Evolutionary conservation across 2,329 filamentous ascomycete genomes (phyloP), one percentile per base, ranked within the genome.

Genomic region (Pestalotiopsis sp.): DNA sequence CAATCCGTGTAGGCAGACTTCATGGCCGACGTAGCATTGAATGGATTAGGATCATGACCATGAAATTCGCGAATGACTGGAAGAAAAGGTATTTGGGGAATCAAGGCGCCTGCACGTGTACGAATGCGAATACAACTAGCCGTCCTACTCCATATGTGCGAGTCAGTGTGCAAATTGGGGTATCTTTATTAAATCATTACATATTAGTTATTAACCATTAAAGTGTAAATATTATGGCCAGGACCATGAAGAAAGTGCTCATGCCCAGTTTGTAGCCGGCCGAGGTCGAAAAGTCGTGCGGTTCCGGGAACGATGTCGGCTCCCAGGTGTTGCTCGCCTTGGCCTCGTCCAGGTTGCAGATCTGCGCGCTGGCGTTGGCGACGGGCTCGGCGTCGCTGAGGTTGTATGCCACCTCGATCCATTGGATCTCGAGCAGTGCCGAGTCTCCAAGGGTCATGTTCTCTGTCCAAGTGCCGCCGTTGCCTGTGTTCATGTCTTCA

Each of bases 391-490:
- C 59, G n/a, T 36, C 59, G n/a, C 59, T 62, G n/a, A 62, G 59
- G 59, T 62, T 62, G 59, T 62, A 62, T n/a, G 59, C 59, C 36
- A 62, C 59, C 59, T 62, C 59, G 59, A 62, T 62, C 59, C 59
- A 62, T 39, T 62, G 59, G 59, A 62, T 62, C 31, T 62, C 59
- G 25, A 62, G 59, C 59, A 62, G 59, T 7, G 59, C 59, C 31
- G 59, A 62, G 59, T 62, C 59, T 17, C 59, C 59, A n/a, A 62
- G 36, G 6, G 59, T 62, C 59, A 62, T 62, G 31, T 62, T 62
- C 11, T 62, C 36, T 36, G 59, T 62, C 59, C 59, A 62, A 3
- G 59, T 62, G 14, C 59, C 59, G 12, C 59, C 59, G 31, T 62
- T 62, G 36, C 59, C 59, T 62, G 27, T 39, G 23, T 62, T 41